Evolutionary conservation across 2,329 filamentous ascomycete species (phyloP), one percentile per base, ranked within the genome.

Genomic region (Mariannaea sp.): DNA sequence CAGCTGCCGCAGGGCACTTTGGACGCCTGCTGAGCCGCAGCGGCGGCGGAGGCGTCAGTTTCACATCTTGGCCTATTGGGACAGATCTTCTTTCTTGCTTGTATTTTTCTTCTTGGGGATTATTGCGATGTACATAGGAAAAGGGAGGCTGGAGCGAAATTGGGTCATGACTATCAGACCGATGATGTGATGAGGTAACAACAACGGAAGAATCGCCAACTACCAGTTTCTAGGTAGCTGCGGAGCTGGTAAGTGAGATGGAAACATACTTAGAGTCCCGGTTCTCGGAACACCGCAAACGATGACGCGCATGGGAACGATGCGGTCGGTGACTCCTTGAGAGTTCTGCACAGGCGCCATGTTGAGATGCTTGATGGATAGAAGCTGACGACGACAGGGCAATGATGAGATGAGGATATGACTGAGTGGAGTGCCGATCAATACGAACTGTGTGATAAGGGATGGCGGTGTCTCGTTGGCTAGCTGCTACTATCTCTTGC

Each of bases 241-340:
- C 44, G 13, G 12, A 17, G 24, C 14, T 17, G 22, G 13, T 19
- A 35, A n/a, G 36, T 32, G 35, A 36, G 36, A 44, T 47, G 46
- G 22, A 30, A 44, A 64, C 64, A 41, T 68, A 73, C 72, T 75
- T 49, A 73, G 54, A 9, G 72, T 72, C 17, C 71, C 73, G 35
- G 72, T 75, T 19, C 72, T 70, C 55, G 72, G 71, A 6, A 73
- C 59, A 35, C 73, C 70, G 58, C 71, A 73, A 20, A 75, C 71
- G 50, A 75, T 71, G 62, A 75, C 70, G 38, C 68, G 67, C 72
- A 73, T 73, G 6, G 72, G 71, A 4, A 74, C 71, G 39, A 68
- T 61, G 20, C 72, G 70, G 33, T 61, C 61, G n/a, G 62, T 58
- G 19, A 29, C 33, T 44, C 48, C 57, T 40, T 54, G 54, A 30